These are phyloP conservation scores for Phaeoacremonium minimum DNA, from an alignment of 2,329 filamentous ascomycete species.

Conservation along the genomic window DNA sequence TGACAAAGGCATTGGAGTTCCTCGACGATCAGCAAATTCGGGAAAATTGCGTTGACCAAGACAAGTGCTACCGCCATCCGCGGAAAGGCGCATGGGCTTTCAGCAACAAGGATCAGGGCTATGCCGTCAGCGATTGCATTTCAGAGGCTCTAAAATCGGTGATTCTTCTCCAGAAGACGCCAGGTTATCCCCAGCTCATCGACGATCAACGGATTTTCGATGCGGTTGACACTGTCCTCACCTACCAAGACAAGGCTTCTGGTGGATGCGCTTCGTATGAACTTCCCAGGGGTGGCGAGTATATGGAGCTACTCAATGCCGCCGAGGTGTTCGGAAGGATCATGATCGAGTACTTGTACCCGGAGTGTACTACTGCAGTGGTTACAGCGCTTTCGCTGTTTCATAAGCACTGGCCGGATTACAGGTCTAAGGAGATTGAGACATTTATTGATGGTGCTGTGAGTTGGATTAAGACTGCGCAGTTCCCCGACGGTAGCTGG, in stretches of 20 bases:
- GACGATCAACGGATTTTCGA: conserved; percentile 77
- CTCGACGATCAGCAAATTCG: conserved; percentile 88
- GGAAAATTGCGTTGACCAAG: conserved; percentile 74
- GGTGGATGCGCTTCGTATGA: conserved; percentile 93
- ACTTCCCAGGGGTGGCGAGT: conserved; percentile 69
- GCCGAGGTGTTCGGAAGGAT: conserved; percentile 95
- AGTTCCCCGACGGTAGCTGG: conserved; percentile 84
- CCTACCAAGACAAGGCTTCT: conserved; percentile 77
- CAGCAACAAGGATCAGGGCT: conserved; percentile 87
- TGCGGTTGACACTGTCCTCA: conserved; percentile 82
- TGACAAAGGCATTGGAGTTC: conserved; percentile 77
- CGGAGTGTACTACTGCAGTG: conserved; percentile 93
- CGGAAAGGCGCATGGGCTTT: conserved; percentile 96
- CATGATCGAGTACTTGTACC: conserved; percentile 98
- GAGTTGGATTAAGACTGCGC: conserved; percentile 75
- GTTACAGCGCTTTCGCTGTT: conserved; percentile 86
- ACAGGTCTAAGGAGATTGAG: conserved; percentile 72
- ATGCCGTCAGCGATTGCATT: conserved; percentile 92
- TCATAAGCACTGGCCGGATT: conserved; percentile 73
- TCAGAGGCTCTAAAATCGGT: conserved; percentile 86
- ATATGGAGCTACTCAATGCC: conserved; percentile 83
- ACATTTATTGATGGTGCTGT: conserved; percentile 70
- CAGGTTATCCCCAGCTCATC: conserved; percentile 69
- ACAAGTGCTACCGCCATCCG: conserved; percentile 80
- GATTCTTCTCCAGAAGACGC: conserved; percentile 72